Percentiles rank a stretch among this genome's conserved stretches.
Conservation (phyloP, 192 early-diverging fungal genomes). For the Linnemannia elongata region DNA sequence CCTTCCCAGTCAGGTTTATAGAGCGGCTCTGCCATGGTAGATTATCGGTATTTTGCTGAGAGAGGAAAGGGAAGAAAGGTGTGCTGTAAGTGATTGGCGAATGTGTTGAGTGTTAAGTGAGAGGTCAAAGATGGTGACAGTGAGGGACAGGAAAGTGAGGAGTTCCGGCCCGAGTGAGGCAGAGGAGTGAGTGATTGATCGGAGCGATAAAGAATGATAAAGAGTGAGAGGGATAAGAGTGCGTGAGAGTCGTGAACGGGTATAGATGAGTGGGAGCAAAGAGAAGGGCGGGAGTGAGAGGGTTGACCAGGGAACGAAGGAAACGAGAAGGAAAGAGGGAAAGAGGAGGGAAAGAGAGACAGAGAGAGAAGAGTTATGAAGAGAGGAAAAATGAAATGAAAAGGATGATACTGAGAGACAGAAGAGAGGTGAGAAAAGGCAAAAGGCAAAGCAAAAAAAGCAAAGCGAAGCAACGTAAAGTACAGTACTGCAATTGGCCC, state of each 20-base stretch:
- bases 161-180: no score
- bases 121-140: no score
- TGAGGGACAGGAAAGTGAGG: no score
- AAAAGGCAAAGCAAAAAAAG: background rate
- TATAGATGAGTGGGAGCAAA: no score
- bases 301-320: background rate
- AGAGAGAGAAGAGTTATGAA: background rate
- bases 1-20: constrained; percentile 4
- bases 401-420: background rate
- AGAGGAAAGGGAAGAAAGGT: no score
- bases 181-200: no score
- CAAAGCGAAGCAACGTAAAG: background rate
- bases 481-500: background rate
- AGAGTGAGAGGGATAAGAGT: no score
- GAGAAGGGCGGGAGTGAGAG: no score
- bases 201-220: no score
- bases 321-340: background rate
- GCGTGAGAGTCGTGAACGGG: no score
- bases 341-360: background rate
- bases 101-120: no score
- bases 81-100: no score
- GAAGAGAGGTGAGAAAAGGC: background rate
- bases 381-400: background rate
- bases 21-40: background rate
- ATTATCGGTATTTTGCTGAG: background rate